Evolutionary conservation across 163 green algal species (phyloP).

Genomic region (Prototheca wickerhamii): DNA sequence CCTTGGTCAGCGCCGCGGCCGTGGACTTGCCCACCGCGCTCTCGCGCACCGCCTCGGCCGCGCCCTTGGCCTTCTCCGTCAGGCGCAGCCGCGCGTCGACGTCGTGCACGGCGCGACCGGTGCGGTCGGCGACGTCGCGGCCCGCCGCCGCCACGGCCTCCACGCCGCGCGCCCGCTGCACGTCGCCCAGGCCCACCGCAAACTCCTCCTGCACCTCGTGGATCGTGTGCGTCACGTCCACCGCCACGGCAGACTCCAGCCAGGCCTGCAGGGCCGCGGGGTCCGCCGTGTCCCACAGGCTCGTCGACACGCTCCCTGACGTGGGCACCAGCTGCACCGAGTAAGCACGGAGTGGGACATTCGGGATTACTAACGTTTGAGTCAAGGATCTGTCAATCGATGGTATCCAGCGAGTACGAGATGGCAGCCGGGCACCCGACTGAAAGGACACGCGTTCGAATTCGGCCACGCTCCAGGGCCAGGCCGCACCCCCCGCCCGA

Average conservation of each 20-base stretch:
- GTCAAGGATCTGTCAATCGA: too few relatives aligned
- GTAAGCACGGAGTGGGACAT: background rate
- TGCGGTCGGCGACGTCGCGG: slow-evolving; percentile 1
- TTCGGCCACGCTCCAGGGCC: background rate
- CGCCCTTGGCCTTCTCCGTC: background rate
- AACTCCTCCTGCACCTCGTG: slow-evolving; percentile 20
- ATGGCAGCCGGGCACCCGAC: too few relatives aligned
- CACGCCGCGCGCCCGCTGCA: slow-evolving; percentile 6
- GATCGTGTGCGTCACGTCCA: slow-evolving; percentile 6
- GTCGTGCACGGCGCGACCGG: slow-evolving; percentile 7
- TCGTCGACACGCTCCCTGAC: slow-evolving; percentile 15
- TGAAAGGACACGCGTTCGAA: too few relatives aligned
- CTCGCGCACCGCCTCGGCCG: slow-evolving; percentile 13
- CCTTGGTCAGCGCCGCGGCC: slow-evolving; percentile 14
- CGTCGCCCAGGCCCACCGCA: slow-evolving; percentile 17
- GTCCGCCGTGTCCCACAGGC: slow-evolving; percentile 35
- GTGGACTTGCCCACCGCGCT: slow-evolving; percentile 4
- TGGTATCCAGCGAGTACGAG: too few relatives aligned
- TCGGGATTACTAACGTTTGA: background rate
- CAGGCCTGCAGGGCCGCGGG: slow-evolving; percentile 21
- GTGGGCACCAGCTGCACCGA: slow-evolving; percentile 30
- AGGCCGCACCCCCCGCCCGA: background rate
- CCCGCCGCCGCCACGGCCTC: background rate
- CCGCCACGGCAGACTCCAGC: slow-evolving; percentile 30
- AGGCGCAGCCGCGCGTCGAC: slow-evolving; percentile 9